Percentiles rank a stretch among this genome's conserved stretches.
Evolutionary conservation across 2,329 filamentous ascomycete genomes (phyloP).

Genomic region (Aspergillus fijiensis): DNA sequence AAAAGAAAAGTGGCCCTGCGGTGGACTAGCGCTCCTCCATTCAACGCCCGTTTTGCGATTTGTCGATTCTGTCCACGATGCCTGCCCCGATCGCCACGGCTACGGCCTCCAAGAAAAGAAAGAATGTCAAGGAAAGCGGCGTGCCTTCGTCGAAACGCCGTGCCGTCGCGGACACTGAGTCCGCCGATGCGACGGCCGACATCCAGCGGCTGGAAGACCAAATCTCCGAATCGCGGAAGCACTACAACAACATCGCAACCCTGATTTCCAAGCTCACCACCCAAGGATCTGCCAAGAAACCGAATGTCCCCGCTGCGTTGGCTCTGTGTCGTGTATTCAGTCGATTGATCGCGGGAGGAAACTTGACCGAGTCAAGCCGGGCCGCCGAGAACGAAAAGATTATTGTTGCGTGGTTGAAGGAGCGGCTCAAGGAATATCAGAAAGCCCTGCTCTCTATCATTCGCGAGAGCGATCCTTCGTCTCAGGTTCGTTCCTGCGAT

Average conservation of each 20-base stretch:
- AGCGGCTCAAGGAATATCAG: slow-evolving; percentile 71
- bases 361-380: slow-evolving; percentile 63
- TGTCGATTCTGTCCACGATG: slow-evolving; percentile 24
- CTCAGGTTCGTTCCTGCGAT: slow-evolving; percentile 35
- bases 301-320: slow-evolving; percentile 68
- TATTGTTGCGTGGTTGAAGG: slow-evolving; percentile 75
- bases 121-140: slow-evolving; percentile 35
- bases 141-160: slow-evolving; percentile 44
- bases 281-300: slow-evolving; percentile 53
- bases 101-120: slow-evolving; percentile 41
- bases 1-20: not conserved
- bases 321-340: slow-evolving; percentile 85
- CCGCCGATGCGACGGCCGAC: slow-evolving; percentile 59
- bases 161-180: slow-evolving; percentile 49
- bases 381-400: slow-evolving; percentile 71
- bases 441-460: slow-evolving; percentile 62
- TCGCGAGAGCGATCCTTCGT: slow-evolving; percentile 58
- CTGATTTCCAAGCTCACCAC: slow-evolving; percentile 63
- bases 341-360: slow-evolving; percentile 72
- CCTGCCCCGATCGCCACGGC: slow-evolving; percentile 23
- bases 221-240: slow-evolving; percentile 79
- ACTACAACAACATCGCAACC: slow-evolving; percentile 86
- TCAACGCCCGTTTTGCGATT: slow-evolving; percentile 25
- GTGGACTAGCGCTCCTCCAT: not conserved
- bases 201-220: slow-evolving; percentile 76